These are phyloP conservation scores for Neoarthrinium moseri DNA, from an alignment of 2,329 filamentous ascomycete genomes.

Conservation along the genomic window DNA sequence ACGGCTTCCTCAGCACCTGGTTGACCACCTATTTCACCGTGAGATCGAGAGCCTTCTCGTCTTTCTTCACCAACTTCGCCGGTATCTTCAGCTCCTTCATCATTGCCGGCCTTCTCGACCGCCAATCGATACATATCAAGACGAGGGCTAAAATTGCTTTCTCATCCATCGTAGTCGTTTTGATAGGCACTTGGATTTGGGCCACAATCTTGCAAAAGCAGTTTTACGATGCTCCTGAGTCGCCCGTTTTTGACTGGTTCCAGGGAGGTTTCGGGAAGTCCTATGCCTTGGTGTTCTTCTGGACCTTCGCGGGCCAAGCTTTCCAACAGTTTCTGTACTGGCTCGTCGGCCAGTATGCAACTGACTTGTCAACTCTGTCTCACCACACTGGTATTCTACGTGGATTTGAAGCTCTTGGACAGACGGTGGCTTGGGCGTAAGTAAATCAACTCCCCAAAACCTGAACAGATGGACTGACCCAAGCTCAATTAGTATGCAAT, in stretches of 20 bases:
- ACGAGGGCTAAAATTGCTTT: conserved; percentile 25
- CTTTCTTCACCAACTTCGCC: conserved; percentile 33
- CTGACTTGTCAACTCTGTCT: conserved; percentile 27
- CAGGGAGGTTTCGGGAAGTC: conserved; percentile 23
- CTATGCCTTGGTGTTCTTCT: conserved; percentile 27
- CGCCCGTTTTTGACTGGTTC: conserved; percentile 31
- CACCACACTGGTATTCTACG: conserved; percentile 29
- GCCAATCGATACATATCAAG: conserved; percentile 26
- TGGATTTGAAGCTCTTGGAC: conserved; percentile 28
- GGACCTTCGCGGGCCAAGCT: conserved; percentile 28
- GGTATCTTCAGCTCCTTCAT: conserved; percentile 29
- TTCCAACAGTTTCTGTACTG: conserved; percentile 32
- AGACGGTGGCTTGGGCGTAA: conserved; percentile 31
- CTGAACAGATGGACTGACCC: not conserved
- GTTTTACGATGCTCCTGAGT: conserved; percentile 23
- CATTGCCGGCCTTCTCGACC: conserved; percentile 27
- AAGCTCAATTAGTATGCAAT: conserved; percentile 31
- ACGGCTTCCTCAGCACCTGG: conserved; percentile 29
- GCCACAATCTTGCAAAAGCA: conserved; percentile 27
- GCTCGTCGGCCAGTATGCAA: conserved; percentile 30
- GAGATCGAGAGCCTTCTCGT: conserved; percentile 29
- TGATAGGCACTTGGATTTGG: conserved; percentile 31
- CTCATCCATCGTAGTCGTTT: conserved; percentile 20
- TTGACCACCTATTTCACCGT: conserved; percentile 31
- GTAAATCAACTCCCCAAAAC: not conserved